Conservation (phyloP, 257 asterid genomes). For the Jacaranda mimosifolia region DNA sequence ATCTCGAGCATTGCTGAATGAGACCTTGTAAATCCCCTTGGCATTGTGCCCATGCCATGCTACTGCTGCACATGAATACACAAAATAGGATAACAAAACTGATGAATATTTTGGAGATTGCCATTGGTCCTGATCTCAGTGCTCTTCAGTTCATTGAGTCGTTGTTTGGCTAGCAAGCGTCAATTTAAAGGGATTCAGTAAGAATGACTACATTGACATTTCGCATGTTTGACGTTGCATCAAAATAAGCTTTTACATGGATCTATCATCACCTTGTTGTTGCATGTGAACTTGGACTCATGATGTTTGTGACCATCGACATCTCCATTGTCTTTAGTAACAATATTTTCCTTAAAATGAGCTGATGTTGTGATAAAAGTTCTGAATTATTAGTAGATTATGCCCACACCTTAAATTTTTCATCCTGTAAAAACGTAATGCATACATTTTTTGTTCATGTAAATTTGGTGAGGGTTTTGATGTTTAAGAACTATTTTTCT, state of each 20-base stretch:
- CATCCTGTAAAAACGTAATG: background rate
- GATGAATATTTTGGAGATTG: constrained; percentile 15
- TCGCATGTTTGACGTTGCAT: background rate
- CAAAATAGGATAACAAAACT: constrained; percentile 23
- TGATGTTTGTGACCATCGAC: constrained; percentile 25
- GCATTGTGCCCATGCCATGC: constrained; percentile 59
- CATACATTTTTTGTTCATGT: too few relatives aligned
- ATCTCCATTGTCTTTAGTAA: background rate
- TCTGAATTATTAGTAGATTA: too few relatives aligned
- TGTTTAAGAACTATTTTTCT: too few relatives aligned
- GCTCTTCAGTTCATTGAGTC: background rate
- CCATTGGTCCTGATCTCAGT: constrained; percentile 33
- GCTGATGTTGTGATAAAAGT: constrained; percentile 16
- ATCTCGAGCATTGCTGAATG: constrained; percentile 55
- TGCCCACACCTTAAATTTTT: background rate
- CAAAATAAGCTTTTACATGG: too few relatives aligned
- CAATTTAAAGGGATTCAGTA: background rate
- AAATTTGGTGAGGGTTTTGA: too few relatives aligned
- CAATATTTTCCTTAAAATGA: background rate
- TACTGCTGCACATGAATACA: constrained; percentile 25
- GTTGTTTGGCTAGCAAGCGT: background rate
- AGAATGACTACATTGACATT: background rate
- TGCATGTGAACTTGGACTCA: constrained; percentile 41
- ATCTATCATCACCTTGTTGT: constrained; percentile 16
- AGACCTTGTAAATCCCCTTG: constrained; percentile 67